A percentile compares a stretch with the other conserved stretches of the same genome.
phyloP scores from a whole-genome alignment of 129 eudicot genomes.

The Heracleum sosnowskyi region DNA sequence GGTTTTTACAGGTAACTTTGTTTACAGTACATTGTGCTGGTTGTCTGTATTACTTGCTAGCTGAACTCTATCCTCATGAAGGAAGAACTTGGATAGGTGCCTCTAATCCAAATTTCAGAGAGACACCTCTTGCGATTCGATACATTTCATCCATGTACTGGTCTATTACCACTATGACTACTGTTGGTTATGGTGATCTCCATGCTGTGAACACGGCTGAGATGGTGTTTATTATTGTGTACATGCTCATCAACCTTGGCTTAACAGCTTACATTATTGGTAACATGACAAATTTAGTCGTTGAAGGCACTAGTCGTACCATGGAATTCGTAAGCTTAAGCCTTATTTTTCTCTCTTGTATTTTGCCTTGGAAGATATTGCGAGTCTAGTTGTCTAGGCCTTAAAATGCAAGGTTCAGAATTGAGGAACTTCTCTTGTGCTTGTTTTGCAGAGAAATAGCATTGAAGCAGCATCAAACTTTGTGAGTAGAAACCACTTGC shows the following conservation, averaged over 20 bases:
- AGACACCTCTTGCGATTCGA: conserved; percentile 47
- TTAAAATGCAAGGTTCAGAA: neutral
- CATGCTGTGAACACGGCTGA: conserved; percentile 80
- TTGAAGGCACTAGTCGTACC: conserved; percentile 94
- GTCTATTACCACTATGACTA: conserved; percentile 93
- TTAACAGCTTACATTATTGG: conserved; percentile 90
- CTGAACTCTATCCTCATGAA: conserved; percentile 74
- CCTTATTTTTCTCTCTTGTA: neutral
- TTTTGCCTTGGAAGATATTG: neutral
- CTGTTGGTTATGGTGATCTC: conserved; percentile 92
- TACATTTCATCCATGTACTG: conserved; percentile 83
- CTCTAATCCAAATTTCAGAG: conserved; percentile 57
- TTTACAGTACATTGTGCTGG: conserved; percentile 92
- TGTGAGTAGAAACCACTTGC: conserved; percentile 75
- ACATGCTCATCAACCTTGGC: conserved; percentile 88
- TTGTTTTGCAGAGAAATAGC: conserved; percentile 65
- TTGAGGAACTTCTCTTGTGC: neutral
- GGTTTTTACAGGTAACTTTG: conserved; percentile 54
- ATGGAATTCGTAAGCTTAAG: conserved; percentile 91
- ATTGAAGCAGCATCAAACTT: conserved; percentile 91
- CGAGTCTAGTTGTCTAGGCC: neutral
- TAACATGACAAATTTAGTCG: conserved; percentile 93
- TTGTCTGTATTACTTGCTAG: conserved; percentile 72
- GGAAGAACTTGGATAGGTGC: conserved; percentile 87
- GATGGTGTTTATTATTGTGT: conserved; percentile 75